phyloP scores from a whole-genome alignment of 73 alveolate species.

The Durusdinium trenchii region DNA sequence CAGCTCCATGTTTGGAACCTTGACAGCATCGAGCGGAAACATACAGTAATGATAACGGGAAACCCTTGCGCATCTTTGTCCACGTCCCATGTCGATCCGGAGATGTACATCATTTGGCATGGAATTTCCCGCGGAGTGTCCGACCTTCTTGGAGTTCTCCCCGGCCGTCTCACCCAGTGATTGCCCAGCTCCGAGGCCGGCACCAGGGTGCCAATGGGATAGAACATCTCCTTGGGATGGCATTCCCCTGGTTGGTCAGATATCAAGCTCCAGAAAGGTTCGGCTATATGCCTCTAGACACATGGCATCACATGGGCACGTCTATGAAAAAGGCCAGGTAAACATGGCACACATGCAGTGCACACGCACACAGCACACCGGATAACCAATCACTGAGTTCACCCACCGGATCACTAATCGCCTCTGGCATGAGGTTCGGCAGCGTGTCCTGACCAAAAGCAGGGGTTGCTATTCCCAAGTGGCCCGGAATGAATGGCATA shows the following conservation, averaged over 20 bases:
- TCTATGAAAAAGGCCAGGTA: neutral
- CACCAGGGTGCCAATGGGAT: slow-evolving; percentile 70
- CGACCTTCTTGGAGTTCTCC: too few relatives aligned
- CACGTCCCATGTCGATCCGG: neutral
- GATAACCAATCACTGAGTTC: slow-evolving; percentile 59
- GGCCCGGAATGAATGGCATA: too few relatives aligned
- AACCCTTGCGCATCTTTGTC: neutral
- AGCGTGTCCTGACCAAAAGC: slow-evolving; percentile 55
- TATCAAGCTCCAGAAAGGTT: neutral
- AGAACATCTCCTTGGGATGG: slow-evolving; percentile 70
- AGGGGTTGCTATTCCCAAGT: too few relatives aligned
- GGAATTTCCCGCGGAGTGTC: too few relatives aligned
- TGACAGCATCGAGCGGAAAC: neutral
- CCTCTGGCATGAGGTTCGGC: slow-evolving; percentile 71
- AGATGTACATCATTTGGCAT: too few relatives aligned
- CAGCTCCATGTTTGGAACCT: slow-evolving; percentile 90
- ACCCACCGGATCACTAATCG: slow-evolving; percentile 58
- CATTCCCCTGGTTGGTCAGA: too few relatives aligned
- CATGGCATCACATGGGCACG: neutral
- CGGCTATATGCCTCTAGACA: neutral
- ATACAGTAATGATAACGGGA: neutral
- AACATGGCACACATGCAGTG: neutral
- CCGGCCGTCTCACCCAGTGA: neutral
- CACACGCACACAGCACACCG: neutral
- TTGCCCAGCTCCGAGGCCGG: slow-evolving; percentile 12